These are phyloP conservation scores for Suillus cothurnatus DNA, from an alignment of 768 basidiomycete genomes.

Conservation along the genomic window DNA sequence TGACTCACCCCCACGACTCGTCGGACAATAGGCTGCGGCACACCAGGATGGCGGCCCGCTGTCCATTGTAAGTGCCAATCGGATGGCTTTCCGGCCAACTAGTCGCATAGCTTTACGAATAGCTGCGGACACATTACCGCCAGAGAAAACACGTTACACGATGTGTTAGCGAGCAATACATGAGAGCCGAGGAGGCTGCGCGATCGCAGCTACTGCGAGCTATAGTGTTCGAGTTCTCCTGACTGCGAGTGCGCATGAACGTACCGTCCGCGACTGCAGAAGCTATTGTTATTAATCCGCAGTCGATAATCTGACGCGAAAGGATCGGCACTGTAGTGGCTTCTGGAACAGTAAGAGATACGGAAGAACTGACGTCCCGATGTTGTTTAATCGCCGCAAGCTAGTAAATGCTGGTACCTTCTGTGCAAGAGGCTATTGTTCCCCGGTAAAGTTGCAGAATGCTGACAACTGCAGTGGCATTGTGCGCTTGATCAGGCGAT, in stretches of 20 bases:
- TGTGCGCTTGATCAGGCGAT: not conserved
- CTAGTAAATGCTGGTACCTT: not conserved
- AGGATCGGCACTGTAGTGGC: not conserved
- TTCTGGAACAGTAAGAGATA: not conserved
- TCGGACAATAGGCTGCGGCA: not conserved
- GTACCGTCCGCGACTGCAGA: no score
- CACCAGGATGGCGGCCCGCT: not conserved
- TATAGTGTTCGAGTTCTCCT: not conserved
- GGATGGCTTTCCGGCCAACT: not conserved
- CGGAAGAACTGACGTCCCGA: not conserved
- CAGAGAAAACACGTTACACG: not conserved
- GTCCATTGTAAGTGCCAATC: not conserved
- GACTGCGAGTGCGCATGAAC: not conserved
- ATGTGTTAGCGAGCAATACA: not conserved
- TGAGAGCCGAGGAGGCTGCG: not conserved
- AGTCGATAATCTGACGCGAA: not conserved
- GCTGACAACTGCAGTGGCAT: not conserved
- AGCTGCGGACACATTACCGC: not conserved
- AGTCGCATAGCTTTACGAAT: not conserved
- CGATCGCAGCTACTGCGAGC: not conserved
- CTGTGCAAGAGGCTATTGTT: not conserved
- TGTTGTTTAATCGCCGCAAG: not conserved
- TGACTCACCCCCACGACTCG: not conserved
- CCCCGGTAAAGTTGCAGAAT: not conserved
- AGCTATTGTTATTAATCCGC: not conserved